A percentile compares a stretch with the other conserved stretches of the same genome.
phyloP scores from a whole-genome alignment of 345 rosid genomes.

The Pelargonium nanum region DNA sequence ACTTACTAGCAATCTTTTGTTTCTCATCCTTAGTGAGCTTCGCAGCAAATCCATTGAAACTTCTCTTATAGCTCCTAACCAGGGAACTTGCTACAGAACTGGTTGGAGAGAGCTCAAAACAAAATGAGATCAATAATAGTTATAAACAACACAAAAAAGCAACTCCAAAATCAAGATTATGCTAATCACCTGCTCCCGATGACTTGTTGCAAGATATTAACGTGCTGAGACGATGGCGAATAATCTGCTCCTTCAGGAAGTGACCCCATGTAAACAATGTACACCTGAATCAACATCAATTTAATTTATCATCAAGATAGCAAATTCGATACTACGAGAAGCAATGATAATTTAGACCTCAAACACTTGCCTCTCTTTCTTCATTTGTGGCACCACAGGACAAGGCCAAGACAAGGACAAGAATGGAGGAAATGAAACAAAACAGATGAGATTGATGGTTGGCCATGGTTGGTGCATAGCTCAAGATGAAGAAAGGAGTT shows the following conservation, averaged over 20 bases:
- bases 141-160: neutral
- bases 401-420: too few relatives aligned
- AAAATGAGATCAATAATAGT: neutral
- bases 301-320: too few relatives aligned
- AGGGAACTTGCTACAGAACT: constrained; percentile 22
- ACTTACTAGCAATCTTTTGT: constrained; percentile 25
- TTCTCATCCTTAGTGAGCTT: constrained; percentile 28
- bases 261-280: constrained; percentile 41
- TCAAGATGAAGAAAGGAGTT: too few relatives aligned
- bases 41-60: constrained; percentile 43
- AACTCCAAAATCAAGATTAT: neutral
- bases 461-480: too few relatives aligned
- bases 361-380: too few relatives aligned
- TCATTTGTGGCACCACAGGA: too few relatives aligned
- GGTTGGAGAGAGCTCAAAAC: neutral
- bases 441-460: too few relatives aligned
- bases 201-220: constrained; percentile 17
- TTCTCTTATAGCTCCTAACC: constrained; percentile 34
- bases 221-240: constrained; percentile 16
- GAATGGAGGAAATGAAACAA: too few relatives aligned
- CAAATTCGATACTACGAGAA: too few relatives aligned
- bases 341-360: too few relatives aligned
- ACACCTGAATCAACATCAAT: too few relatives aligned
- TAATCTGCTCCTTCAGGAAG: constrained; percentile 14
- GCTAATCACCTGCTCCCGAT: constrained; percentile 8